Evolutionary conservation across 768 basidiomycete genomes (phyloP).

Genomic region (Dictyophora rubrovolvata): DNA sequence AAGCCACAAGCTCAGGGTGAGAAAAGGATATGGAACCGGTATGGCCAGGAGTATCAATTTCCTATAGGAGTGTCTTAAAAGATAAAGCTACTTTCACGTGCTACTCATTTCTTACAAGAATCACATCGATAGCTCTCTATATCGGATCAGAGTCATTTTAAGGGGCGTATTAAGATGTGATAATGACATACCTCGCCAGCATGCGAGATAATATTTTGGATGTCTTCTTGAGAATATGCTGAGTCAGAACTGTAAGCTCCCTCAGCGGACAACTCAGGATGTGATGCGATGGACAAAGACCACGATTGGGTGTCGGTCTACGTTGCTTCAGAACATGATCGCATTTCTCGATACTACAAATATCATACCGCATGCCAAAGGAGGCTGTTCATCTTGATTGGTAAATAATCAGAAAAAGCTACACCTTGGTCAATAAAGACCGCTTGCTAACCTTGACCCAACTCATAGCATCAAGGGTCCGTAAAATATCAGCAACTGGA

Average conservation of each 20-base stretch:
- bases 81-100: neutral
- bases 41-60: conserved; percentile 31
- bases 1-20: conserved; percentile 27
- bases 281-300: conserved; percentile 21
- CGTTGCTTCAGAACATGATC: neutral
- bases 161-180: neutral
- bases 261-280: conserved; percentile 20
- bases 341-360: conserved; percentile 20
- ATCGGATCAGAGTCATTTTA: neutral
- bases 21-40: conserved; percentile 22
- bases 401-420: neutral
- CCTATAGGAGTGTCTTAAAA: conserved; percentile 5
- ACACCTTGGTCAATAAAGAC: neutral
- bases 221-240: conserved; percentile 19
- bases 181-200: conserved; percentile 20
- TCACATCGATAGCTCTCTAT: conserved; percentile 27
- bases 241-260: conserved; percentile 24
- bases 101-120: conserved; percentile 14
- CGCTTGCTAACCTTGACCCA: conserved; percentile 21
- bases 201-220: conserved; percentile 21
- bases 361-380: conserved; percentile 28
- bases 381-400: conserved; percentile 23
- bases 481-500: conserved; percentile 15
- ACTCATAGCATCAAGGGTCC: conserved; percentile 27
- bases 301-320: conserved; percentile 15